Evolutionary conservation across 768 basidiomycete species (phyloP).

Genomic region (Pisolithus albus): DNA sequence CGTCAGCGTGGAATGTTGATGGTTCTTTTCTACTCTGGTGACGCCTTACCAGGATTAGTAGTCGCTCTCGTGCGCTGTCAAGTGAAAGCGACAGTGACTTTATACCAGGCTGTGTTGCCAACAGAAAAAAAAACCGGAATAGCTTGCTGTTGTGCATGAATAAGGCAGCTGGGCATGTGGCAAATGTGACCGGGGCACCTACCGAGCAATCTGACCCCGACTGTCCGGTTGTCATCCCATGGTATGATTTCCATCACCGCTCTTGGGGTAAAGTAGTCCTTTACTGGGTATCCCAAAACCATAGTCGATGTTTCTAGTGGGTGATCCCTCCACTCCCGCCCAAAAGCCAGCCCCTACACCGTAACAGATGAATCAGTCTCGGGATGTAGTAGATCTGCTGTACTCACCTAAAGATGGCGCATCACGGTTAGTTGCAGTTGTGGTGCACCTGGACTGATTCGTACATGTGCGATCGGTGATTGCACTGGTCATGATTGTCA

Average conservation of each 20-base stretch:
- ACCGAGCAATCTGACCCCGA: constrained; percentile 83
- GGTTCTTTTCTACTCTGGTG: background rate
- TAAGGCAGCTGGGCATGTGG: constrained; percentile 2
- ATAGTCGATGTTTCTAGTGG: constrained; percentile 51
- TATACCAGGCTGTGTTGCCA: constrained; percentile 79
- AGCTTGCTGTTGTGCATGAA: constrained; percentile 48
- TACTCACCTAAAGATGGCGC: constrained; percentile 27
- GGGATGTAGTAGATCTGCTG: background rate
- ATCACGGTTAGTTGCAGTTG: constrained; percentile 26
- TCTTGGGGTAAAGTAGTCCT: constrained; percentile 63
- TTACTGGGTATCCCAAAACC: constrained; percentile 63
- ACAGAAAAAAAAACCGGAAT: constrained; percentile 74
- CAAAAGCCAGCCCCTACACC: constrained; percentile 58
- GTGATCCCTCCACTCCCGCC: constrained; percentile 38
- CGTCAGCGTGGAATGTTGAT: constrained; percentile 43
- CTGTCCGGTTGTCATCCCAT: constrained; percentile 81
- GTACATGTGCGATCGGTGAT: constrained; percentile 29
- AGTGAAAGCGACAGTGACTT: constrained; percentile 75
- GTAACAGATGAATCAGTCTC: constrained; percentile 55
- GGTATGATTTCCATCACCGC: constrained; percentile 73
- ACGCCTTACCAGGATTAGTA: constrained; percentile 31
- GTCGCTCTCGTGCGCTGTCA: constrained; percentile 69
- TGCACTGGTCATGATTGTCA: constrained; percentile 29
- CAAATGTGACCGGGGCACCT: constrained; percentile 16
- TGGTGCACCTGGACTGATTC: constrained; percentile 24